phyloP scores from a whole-genome alignment of 345 rosid genomes.

The Gynandropsis gynandra region DNA sequence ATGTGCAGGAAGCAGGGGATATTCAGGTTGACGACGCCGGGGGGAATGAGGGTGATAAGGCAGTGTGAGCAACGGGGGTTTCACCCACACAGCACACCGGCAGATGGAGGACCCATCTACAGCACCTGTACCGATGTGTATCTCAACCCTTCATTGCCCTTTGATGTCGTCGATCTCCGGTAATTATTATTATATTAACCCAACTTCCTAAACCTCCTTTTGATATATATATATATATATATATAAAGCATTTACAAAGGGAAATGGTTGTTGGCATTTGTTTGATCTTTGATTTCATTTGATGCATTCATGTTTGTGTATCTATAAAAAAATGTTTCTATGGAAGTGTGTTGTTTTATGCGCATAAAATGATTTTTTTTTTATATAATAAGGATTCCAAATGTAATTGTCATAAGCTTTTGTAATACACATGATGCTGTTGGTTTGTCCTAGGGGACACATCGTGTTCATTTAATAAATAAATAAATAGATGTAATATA shows the following conservation, averaged over 20 bases:
- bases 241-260: not conserved
- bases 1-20: constrained; percentile 89
- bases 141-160: constrained; percentile 73
- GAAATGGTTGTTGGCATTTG: no score
- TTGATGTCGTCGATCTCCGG: constrained; percentile 85
- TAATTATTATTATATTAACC: constrained; percentile 33
- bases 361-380: no score
- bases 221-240: not conserved
- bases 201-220: constrained; percentile 1
- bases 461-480: not conserved
- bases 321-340: no score
- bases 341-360: no score
- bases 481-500: not conserved
- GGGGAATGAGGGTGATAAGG: constrained; percentile 90
- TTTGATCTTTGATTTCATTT: no score
- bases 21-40: constrained; percentile 83
- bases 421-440: no score
- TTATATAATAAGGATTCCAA: no score
- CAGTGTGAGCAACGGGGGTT: constrained; percentile 86
- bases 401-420: no score
- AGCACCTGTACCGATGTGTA: constrained; percentile 72
- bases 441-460: no score
- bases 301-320: no score
- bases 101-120: constrained; percentile 89
- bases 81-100: constrained; percentile 68